Evolutionary conservation across 2,329 filamentous ascomycete genomes (phyloP), one percentile per base, ranked within the genome.

Genomic region (Mycosphaerelloides madeirae): DNA sequence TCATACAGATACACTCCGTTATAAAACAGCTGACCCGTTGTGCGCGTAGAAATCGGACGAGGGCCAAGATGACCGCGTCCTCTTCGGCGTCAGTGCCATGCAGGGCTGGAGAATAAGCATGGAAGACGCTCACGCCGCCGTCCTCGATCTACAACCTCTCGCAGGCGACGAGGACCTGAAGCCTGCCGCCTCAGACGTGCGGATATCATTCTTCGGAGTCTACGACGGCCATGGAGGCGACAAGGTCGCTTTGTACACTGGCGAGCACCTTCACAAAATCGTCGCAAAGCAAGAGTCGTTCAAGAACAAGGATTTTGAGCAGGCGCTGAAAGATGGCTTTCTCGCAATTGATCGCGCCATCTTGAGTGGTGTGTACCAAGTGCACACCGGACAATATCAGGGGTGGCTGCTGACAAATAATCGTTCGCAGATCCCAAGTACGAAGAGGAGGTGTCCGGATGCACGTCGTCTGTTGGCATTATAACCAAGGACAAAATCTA

Each of bases 61-160:
- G 66, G 90, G 90, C 71, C 83, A 88, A 73, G 90, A 97, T 86
- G 89, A 95, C 56, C 84, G 87, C 66, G 82, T 95, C 66, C 72
- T 93, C 66, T 98, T 87, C 70, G 93, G 93, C 65, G 83, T 97
- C 56, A 98, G 93, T 56, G 89, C 89, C 71, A 98, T 98, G 93
- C 93, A 98, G 73, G 93, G 93, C 76, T 98, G 93, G 93, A 86
- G 93, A 74, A 97, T 98, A 73, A 95, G 87, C 76, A 98, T 98
- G 93, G 93, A 98, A 70, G 93, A 98, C 68, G 83, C 93, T 53
- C 93, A 98, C 73, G 87, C 87, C 50, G 80, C 86, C 44, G 74
- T 97, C 41, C 85, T 98, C 65, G 87, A 97, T 69, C 81, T 97
- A 57, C 80, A 93, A 62, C 75, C 81, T 49, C 73, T 75, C 50